Evolutionary conservation across 164 flowering plant genomes (phyloP), one percentile per base, ranked within the genome.

Genomic region (Stephania japonica): DNA sequence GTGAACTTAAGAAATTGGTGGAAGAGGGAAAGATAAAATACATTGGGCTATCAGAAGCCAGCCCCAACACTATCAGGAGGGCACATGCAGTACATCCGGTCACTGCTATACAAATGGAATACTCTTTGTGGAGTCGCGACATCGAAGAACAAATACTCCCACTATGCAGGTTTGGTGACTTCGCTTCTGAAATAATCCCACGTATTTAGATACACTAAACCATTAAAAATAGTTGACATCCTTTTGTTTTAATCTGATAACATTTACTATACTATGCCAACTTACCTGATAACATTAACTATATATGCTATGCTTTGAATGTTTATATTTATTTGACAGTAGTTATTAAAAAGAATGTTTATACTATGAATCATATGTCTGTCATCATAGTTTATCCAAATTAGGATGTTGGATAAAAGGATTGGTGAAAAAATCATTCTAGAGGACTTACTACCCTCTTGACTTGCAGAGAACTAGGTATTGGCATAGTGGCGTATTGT

Each of bases 21-120:
- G 84, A 85, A 42, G 90, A 87, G 65, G 88, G 90, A 49, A 87
- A 89, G 67, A 81, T 89, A 9, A 89, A 79, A 56, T 69, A 47
- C 71, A 25, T 69, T 24, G 71, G 71, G 23, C 9, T 69, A 25
- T 69, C 71, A 47, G 71, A 89, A 80, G 80, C 93, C 4, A 83
- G 85, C 72, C 65, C 73, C 2, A 18, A 75, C 73, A 75, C 83
- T 19, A 75, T 80, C 32, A 70, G 75, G 74, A 76, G 83, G 25
- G 83, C 80, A 8, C 77, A 80, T 80, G 76, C 78, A 13, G 78
- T 77, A 26, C 80, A 78, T 7, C 83, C 83, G 26, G 66, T 80
- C 14, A 75, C 76, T 7, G 78, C 80, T 27, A 12, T 80, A 44
- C 83, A 80, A 41, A 77, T 80, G 70, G 83, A 80, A 32, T 80